Evolutionary conservation across 2,329 filamentous ascomycete genomes (phyloP).

Genomic region (Diplocarpon rosae): DNA sequence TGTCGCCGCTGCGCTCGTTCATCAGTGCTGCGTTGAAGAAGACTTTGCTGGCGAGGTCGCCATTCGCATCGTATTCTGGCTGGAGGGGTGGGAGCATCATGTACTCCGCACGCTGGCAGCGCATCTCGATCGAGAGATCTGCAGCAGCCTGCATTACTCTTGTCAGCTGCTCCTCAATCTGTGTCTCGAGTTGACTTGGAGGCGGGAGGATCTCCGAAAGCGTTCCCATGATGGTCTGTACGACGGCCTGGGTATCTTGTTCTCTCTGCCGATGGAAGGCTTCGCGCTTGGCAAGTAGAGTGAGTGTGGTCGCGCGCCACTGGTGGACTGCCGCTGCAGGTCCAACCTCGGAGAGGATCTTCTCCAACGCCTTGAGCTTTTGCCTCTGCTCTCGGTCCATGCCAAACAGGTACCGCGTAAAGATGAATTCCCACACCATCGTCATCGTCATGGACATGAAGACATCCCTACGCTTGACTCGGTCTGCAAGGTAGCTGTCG

Average conservation of each 20-base stretch:
- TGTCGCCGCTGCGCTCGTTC: slow-evolving; percentile 75
- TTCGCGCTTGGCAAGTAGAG: slow-evolving; percentile 69
- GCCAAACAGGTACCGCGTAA: slow-evolving; percentile 93
- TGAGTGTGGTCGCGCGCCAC: slow-evolving; percentile 93
- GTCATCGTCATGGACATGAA: slow-evolving; percentile 99
- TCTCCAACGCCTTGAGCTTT: slow-evolving; percentile 93
- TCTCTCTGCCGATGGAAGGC: slow-evolving; percentile 75
- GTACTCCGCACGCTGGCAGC: slow-evolving; percentile 90
- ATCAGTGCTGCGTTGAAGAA: slow-evolving; percentile 88
- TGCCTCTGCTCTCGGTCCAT: slow-evolving; percentile 97
- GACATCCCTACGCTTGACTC: slow-evolving; percentile 78
- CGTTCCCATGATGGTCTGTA: slow-evolving; percentile 78
- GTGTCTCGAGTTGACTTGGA: slow-evolving; percentile 65
- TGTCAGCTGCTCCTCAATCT: slow-evolving; percentile 74
- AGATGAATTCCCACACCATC: slow-evolving; percentile 98
- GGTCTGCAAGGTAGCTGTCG: slow-evolving; percentile 76
- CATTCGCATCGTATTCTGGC: slow-evolving; percentile 88
- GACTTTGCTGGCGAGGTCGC: slow-evolving; percentile 78
- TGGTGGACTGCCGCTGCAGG: slow-evolving; percentile 82
- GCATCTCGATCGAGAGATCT: slow-evolving; percentile 90
- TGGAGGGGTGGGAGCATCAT: slow-evolving; percentile 95
- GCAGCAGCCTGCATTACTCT: slow-evolving; percentile 85
- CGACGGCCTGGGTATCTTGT: slow-evolving; percentile 90
- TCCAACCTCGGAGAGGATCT: slow-evolving; percentile 79
- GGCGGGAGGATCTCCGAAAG: slow-evolving; percentile 79